These are phyloP conservation scores for Penicillium frequentans DNA, from an alignment of 2,329 filamentous ascomycete species.

Conservation along the genomic window DNA sequence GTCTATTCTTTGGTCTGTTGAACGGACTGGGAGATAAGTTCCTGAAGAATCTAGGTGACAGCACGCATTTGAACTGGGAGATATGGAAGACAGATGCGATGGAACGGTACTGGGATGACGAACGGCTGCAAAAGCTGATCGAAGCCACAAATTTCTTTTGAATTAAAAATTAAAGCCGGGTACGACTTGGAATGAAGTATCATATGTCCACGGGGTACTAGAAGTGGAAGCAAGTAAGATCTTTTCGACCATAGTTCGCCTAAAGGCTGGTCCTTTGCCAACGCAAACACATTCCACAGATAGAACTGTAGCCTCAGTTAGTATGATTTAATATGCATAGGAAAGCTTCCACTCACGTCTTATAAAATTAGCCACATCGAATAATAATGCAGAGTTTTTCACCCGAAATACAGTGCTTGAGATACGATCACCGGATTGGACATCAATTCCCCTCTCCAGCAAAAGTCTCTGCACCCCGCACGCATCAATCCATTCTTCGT, in stretches of 20 bases:
- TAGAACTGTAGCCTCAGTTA: slow-evolving; percentile 10
- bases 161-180: not conserved
- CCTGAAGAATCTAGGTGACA: not conserved
- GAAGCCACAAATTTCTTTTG: not conserved
- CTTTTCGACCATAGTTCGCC: slow-evolving; percentile 21
- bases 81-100: not conserved
- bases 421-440: slow-evolving; percentile 7
- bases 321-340: not conserved
- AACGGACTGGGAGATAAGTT: not conserved
- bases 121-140: slow-evolving; percentile 1
- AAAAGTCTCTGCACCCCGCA: slow-evolving; percentile 23
- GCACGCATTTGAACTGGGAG: not conserved
- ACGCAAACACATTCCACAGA: slow-evolving; percentile 19
- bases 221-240: slow-evolving; percentile 18
- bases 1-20: not conserved
- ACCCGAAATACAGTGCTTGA: slow-evolving; percentile 6
- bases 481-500: slow-evolving; percentile 25
- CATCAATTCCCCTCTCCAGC: slow-evolving; percentile 14
- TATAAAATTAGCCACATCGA: slow-evolving; percentile 17
- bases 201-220: slow-evolving; percentile 12
- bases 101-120: not conserved
- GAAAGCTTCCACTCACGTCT: slow-evolving; percentile 16
- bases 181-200: not conserved
- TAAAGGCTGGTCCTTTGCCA: slow-evolving; percentile 24
- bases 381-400: slow-evolving; percentile 3